Conservation (phyloP, 768 basidiomycete species). For the Mycena capillaripes region DNA sequence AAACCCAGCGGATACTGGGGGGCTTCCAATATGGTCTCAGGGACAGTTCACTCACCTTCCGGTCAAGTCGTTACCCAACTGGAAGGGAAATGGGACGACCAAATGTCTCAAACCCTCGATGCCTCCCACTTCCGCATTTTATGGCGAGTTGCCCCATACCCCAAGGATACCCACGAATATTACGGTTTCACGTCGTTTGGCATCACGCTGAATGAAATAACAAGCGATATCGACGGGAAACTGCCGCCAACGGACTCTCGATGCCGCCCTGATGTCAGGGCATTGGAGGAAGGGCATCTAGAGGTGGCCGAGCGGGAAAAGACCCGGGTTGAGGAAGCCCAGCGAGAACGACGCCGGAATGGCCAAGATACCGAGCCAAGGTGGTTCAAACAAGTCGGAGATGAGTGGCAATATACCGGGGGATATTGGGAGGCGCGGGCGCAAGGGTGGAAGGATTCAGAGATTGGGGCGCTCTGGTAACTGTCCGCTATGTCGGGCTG, state of each 20-base stretch:
- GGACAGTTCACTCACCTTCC: conserved; percentile 65
- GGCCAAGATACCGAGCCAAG: conserved; percentile 73
- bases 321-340: conserved; percentile 77
- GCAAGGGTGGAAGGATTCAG: conserved; percentile 70
- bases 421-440: conserved; percentile 88
- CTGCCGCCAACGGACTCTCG: conserved; percentile 89
- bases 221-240: conserved; percentile 70
- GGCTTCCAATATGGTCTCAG: conserved; percentile 79
- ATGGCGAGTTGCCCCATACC: conserved; percentile 84
- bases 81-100: conserved; percentile 95
- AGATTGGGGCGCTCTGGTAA: conserved; percentile 76
- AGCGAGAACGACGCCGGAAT: conserved; percentile 76
- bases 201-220: conserved; percentile 86
- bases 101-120: conserved; percentile 77
- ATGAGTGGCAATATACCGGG: conserved; percentile 83
- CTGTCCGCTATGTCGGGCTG: background rate
- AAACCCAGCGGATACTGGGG: conserved; percentile 91
- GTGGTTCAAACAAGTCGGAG: conserved; percentile 82
- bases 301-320: conserved; percentile 83
- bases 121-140: conserved; percentile 79
- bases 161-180: conserved; percentile 75
- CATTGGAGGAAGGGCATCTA: conserved; percentile 83
- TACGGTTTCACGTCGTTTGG: conserved; percentile 90
- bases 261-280: conserved; percentile 84
- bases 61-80: conserved; percentile 71